Conservation (phyloP, 1,284 basidiomycete species). For the Farysia itapuensis region DNA sequence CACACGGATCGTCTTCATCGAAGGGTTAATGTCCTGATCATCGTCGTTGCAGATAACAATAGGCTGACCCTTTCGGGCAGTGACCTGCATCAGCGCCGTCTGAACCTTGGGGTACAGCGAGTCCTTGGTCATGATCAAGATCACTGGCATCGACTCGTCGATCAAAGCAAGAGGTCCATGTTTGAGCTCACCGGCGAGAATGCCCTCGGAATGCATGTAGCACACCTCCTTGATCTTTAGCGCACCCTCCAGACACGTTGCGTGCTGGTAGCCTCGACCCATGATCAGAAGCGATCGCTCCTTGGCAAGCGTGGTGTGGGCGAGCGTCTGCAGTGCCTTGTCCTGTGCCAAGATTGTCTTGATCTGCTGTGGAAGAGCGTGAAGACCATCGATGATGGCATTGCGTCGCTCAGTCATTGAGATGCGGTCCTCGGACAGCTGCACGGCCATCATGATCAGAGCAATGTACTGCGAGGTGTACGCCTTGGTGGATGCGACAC, state of each 20-base stretch:
- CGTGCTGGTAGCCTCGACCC: constrained; percentile 97
- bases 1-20: constrained; percentile 77
- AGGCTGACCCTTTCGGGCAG: constrained; percentile 91
- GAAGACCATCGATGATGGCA: constrained; percentile 91
- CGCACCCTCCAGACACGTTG: constrained; percentile 96
- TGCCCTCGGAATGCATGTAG: constrained; percentile 65
- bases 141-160: constrained; percentile 86
- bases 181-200: constrained; percentile 96
- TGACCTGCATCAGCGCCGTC: constrained; percentile 92
- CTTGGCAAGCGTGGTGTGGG: constrained; percentile 74
- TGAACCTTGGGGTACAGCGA: constrained; percentile 98
- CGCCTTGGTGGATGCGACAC: constrained; percentile 99
- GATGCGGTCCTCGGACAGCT: constrained; percentile 94
- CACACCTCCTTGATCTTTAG: constrained; percentile 99
- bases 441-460: constrained; percentile 94
- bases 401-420: constrained; percentile 85
- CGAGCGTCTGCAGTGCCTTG: constrained; percentile 76
- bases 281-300: constrained; percentile 91
- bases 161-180: constrained; percentile 96
- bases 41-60: constrained; percentile 94
- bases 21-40: constrained; percentile 74
- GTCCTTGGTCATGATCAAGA: constrained; percentile 97
- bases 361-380: constrained; percentile 86
- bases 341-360: constrained; percentile 83
- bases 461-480: constrained; percentile 99